Evolutionary conservation across 2,329 filamentous ascomycete species (phyloP).

Genomic region (Talaromyces funiculosus): DNA sequence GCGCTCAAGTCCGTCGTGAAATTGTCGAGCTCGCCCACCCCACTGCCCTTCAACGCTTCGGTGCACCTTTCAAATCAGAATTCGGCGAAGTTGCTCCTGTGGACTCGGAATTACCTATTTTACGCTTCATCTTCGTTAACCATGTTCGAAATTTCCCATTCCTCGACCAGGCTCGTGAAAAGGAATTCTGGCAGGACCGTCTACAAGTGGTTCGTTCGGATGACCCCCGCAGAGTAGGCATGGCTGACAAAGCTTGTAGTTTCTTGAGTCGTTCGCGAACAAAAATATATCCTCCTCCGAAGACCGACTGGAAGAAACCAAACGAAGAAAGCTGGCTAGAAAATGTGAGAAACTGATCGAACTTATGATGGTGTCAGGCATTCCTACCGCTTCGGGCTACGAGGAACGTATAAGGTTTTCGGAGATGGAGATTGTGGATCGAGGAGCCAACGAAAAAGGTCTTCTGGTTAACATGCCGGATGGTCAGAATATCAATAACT

Average conservation of each 20-base stretch:
- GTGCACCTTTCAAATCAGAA: conserved; percentile 89
- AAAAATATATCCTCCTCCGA: conserved; percentile 97
- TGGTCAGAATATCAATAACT: conserved; percentile 87
- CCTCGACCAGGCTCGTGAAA: conserved; percentile 90
- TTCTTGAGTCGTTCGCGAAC: conserved; percentile 92
- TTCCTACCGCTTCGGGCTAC: conserved; percentile 92
- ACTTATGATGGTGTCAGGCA: conserved; percentile 98
- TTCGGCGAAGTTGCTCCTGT: conserved; percentile 87
- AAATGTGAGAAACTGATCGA: conserved; percentile 96
- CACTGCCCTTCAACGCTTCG: conserved; percentile 89
- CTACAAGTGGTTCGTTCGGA: conserved; percentile 70
- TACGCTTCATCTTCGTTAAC: conserved; percentile 95
- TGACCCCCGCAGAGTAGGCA: neutral
- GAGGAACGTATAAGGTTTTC: conserved; percentile 96
- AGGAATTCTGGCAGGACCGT: conserved; percentile 99
- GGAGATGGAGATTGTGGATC: conserved; percentile 93
- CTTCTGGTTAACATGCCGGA: conserved; percentile 82
- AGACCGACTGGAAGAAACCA: conserved; percentile 92
- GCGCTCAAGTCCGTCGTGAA: conserved; percentile 82
- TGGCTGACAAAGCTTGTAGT: conserved; percentile 50
- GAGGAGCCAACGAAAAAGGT: conserved; percentile 85
- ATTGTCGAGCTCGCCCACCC: conserved; percentile 90
- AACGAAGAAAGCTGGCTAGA: conserved; percentile 80
- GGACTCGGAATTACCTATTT: conserved; percentile 86
- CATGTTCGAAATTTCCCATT: conserved; percentile 98